These are phyloP conservation scores for Aethionema arabicum DNA, from an alignment of 345 rosid genomes.

Conservation along the genomic window DNA sequence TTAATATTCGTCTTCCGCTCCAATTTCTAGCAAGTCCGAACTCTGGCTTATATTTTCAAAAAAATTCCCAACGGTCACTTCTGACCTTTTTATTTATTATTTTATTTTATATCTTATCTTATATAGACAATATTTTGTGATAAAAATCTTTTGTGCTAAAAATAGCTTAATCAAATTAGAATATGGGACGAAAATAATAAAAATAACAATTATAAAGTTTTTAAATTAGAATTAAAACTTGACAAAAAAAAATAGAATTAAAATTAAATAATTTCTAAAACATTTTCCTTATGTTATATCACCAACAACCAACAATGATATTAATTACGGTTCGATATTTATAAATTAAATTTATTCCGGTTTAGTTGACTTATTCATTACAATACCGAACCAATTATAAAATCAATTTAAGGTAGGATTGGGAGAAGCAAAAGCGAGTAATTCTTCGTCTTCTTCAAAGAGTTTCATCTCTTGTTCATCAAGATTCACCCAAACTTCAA, in stretches of 20 bases:
- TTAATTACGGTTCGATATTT: no score
- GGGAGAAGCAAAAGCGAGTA: slow-evolving; percentile 24
- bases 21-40: slow-evolving; percentile 22
- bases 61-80: slow-evolving; percentile 34
- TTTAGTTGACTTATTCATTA: neutral
- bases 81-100: neutral
- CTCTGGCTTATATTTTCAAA: slow-evolving; percentile 28
- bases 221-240: no score
- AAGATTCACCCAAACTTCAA: slow-evolving; percentile 41
- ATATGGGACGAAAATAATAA: no score
- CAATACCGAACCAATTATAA: neutral
- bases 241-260: no score
- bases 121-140: neutral
- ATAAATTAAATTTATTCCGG: neutral
- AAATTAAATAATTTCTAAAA: no score
- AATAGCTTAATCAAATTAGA: no score
- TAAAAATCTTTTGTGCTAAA: no score
- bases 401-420: slow-evolving; percentile 27
- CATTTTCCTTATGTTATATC: no score
- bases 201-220: no score
- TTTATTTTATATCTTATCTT: slow-evolving; percentile 2
- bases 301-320: no score
- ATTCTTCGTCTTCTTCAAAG: slow-evolving; percentile 31
- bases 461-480: slow-evolving; percentile 41
- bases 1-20: slow-evolving; percentile 14